A percentile compares a stretch with the other conserved stretches of the same genome.
Evolutionary conservation across 1,139 yeast genomes (phyloP).

Genomic region (Candida sp.): DNA sequence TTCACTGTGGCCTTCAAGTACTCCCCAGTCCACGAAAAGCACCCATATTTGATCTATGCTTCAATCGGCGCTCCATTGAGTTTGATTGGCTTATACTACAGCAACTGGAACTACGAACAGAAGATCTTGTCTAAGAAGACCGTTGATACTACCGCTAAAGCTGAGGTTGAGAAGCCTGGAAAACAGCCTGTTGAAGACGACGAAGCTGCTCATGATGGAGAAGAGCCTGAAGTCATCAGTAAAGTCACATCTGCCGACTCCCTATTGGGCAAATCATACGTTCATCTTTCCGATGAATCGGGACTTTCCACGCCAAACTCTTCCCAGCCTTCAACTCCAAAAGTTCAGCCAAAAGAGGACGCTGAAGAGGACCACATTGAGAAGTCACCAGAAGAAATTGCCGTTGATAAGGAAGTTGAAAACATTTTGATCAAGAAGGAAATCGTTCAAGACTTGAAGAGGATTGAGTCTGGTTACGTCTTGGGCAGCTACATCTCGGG

Average conservation of each 20-base stretch:
- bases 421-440: slow-evolving; percentile 45
- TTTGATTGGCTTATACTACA: slow-evolving; percentile 27
- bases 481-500: slow-evolving; percentile 45
- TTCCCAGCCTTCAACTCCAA: slow-evolving; percentile 13
- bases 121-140: slow-evolving; percentile 19
- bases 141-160: slow-evolving; percentile 3
- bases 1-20: slow-evolving; percentile 46
- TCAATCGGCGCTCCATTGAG: slow-evolving; percentile 52
- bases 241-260: slow-evolving; percentile 23
- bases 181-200: not conserved
- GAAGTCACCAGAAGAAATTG: slow-evolving; percentile 19
- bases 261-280: slow-evolving; percentile 54
- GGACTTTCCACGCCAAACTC: slow-evolving; percentile 23
- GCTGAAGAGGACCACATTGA: slow-evolving; percentile 9
- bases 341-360: slow-evolving; percentile 15
- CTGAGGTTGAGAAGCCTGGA: not conserved
- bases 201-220: slow-evolving; percentile 11
- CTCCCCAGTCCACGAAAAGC: slow-evolving; percentile 50
- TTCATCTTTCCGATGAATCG: slow-evolving; percentile 53
- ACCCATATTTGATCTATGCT: slow-evolving; percentile 61
- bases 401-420: slow-evolving; percentile 47
- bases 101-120: slow-evolving; percentile 18
- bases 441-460: slow-evolving; percentile 32
- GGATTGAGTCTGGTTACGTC: slow-evolving; percentile 33
- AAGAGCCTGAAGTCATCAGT: slow-evolving; percentile 13